These are phyloP conservation scores for Penicillium sp. DNA, from an alignment of 2,329 filamentous ascomycete genomes.

Conservation along the genomic window DNA sequence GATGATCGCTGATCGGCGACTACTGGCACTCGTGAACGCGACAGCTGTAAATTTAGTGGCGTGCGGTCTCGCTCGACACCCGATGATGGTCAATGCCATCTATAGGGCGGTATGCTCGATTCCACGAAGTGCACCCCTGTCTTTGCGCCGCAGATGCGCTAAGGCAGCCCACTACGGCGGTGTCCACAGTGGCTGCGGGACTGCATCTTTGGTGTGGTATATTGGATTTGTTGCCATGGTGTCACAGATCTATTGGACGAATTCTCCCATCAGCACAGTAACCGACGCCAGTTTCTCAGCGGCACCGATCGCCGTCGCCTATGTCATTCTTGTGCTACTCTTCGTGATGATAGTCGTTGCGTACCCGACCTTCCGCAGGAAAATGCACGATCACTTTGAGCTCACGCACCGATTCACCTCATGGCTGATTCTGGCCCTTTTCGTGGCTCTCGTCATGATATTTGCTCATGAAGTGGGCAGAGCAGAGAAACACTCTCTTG, in stretches of 20 bases:
- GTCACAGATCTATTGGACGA: slow-evolving; percentile 24
- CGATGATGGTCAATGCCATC: slow-evolving; percentile 45
- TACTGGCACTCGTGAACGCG: slow-evolving; percentile 35
- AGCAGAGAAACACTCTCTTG: slow-evolving; percentile 29
- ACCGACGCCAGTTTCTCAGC: slow-evolving; percentile 17
- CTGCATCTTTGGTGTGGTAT: slow-evolving; percentile 43
- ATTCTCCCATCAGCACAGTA: slow-evolving; percentile 11
- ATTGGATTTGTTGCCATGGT: slow-evolving; percentile 27
- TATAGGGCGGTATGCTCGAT: slow-evolving; percentile 40
- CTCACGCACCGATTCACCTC: slow-evolving; percentile 61
- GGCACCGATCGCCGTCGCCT: slow-evolving; percentile 46
- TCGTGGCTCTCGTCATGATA: slow-evolving; percentile 57
- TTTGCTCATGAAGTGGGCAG: slow-evolving; percentile 38
- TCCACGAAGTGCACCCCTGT: slow-evolving; percentile 39
- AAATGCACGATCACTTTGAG: slow-evolving; percentile 61
- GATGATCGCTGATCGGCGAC: slow-evolving; percentile 28
- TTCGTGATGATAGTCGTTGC: slow-evolving; percentile 54
- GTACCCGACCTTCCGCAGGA: slow-evolving; percentile 54
- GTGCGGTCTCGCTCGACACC: slow-evolving; percentile 44
- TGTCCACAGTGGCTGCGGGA: slow-evolving; percentile 45
- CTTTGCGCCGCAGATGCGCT: slow-evolving; percentile 38
- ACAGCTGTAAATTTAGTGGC: slow-evolving; percentile 40
- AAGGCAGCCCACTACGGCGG: slow-evolving; percentile 49
- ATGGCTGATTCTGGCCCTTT: slow-evolving; percentile 56
- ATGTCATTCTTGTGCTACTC: slow-evolving; percentile 51